Evolutionary conservation across 2,329 filamentous ascomycete species (phyloP).

Genomic region (Arthroderma sp.): DNA sequence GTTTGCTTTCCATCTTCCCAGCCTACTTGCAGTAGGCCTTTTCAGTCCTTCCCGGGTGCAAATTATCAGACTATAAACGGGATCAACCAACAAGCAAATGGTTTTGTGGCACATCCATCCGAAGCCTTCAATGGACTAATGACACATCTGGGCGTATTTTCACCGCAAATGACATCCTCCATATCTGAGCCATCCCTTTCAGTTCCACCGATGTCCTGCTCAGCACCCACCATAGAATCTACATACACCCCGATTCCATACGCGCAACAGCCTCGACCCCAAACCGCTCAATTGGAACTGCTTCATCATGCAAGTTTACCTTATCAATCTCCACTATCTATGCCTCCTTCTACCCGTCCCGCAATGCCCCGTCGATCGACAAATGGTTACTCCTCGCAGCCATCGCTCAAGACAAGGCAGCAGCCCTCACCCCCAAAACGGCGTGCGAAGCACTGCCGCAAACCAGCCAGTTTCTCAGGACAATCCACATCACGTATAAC

Average conservation of each 20-base stretch:
- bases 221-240: constrained; percentile 2
- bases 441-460: constrained; percentile 25
- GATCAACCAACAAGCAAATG: too few species aligned
- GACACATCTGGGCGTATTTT: constrained; percentile 26
- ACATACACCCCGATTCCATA: constrained; percentile 4
- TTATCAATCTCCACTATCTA: constrained; percentile 4
- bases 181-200: constrained; percentile 18
- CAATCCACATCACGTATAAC: constrained; percentile 17
- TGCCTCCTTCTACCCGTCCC: not conserved
- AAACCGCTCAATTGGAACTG: constrained; percentile 2
- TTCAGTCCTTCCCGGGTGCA: too few species aligned
- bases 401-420: constrained; percentile 17
- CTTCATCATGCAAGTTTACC: constrained; percentile 1
- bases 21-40: too few species aligned
- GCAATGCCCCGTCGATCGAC: not conserved
- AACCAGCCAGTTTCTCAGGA: constrained; percentile 21
- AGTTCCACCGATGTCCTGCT: constrained; percentile 5
- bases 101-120: too few species aligned
- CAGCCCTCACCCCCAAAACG: constrained; percentile 19
- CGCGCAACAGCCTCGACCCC: constrained; percentile 1
- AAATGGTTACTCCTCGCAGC: constrained; percentile 4
- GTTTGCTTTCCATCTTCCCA: not conserved
- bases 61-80: too few species aligned
- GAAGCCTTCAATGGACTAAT: constrained; percentile 19
- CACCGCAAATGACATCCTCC: constrained; percentile 18